These are phyloP conservation scores for Podospora appendiculata DNA, from an alignment of 495 filamentous ascomycete species.

Conservation along the genomic window DNA sequence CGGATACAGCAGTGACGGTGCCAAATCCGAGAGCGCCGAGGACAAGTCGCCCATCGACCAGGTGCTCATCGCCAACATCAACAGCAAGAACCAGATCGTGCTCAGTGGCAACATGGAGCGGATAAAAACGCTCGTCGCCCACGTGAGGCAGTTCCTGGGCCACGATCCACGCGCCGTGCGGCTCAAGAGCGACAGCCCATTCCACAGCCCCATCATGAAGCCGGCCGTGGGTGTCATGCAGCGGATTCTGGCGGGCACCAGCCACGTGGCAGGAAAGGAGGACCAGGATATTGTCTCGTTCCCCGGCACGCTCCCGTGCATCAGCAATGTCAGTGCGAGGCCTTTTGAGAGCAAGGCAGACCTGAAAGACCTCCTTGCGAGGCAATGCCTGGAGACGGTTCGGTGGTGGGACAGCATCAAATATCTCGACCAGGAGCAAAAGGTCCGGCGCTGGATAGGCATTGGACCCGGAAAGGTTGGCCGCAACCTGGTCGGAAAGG, in stretches of 20 bases:
- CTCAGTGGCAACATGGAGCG: slow-evolving; percentile 78
- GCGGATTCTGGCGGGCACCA: slow-evolving; percentile 48
- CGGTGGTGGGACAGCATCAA: slow-evolving; percentile 88
- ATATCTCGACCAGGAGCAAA: slow-evolving; percentile 79
- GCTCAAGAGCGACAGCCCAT: slow-evolving; percentile 84
- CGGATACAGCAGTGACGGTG: slow-evolving; percentile 53
- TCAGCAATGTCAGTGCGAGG: slow-evolving; percentile 77
- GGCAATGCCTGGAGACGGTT: slow-evolving; percentile 81
- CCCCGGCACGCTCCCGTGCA: slow-evolving; percentile 64
- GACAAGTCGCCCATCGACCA: slow-evolving; percentile 70
- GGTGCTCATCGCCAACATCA: slow-evolving; percentile 90
- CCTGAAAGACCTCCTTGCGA: slow-evolving; percentile 65
- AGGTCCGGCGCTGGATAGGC: slow-evolving; percentile 82
- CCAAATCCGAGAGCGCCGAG: slow-evolving; percentile 57
- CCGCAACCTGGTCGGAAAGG: slow-evolving; percentile 88
- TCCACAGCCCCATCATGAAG: slow-evolving; percentile 89
- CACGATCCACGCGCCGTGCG: slow-evolving; percentile 86
- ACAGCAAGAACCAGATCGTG: slow-evolving; percentile 93
- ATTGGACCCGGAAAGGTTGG: slow-evolving; percentile 95
- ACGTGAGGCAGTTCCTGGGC: slow-evolving; percentile 85
- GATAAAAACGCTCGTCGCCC: slow-evolving; percentile 78
- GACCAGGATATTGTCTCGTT: slow-evolving; percentile 53
- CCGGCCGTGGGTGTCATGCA: slow-evolving; percentile 70
- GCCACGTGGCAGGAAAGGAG: slow-evolving; percentile 37
- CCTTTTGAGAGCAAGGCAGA: slow-evolving; percentile 68